Evolutionary conservation across 441 rosid genomes (phyloP).

Genomic region (Bruguiera hainesii): DNA sequence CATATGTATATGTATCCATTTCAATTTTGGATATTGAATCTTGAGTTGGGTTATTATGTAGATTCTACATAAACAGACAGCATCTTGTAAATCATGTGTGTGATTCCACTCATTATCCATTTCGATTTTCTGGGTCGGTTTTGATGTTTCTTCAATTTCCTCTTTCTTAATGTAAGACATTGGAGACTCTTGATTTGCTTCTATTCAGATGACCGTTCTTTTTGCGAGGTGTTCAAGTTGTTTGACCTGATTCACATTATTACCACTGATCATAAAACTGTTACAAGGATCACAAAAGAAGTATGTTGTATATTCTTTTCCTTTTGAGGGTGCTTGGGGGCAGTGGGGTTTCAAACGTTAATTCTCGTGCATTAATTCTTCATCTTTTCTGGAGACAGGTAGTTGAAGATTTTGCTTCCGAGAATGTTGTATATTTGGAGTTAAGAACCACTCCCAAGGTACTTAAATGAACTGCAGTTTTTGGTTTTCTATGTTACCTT

Average conservation of each 20-base stretch:
- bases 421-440: slow-evolving; percentile 78
- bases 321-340: no score
- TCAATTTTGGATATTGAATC: no score
- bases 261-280: slow-evolving; percentile 81
- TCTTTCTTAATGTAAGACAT: neutral
- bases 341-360: neutral
- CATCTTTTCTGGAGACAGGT: slow-evolving; percentile 40
- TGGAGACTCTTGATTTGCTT: slow-evolving; percentile 11
- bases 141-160: neutral
- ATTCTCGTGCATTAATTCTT: slow-evolving; percentile 3
- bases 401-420: slow-evolving; percentile 74
- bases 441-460: slow-evolving; percentile 98
- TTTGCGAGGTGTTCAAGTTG: slow-evolving; percentile 83
- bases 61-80: no score
- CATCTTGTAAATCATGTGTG: no score
- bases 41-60: no score
- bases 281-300: slow-evolving; percentile 86
- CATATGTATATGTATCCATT: no score
- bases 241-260: slow-evolving; percentile 85
- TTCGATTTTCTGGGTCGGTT: neutral
- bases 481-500: slow-evolving; percentile 3
- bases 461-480: slow-evolving; percentile 8
- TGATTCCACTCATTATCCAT: neutral
- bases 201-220: slow-evolving; percentile 69
- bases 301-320: slow-evolving; percentile 31